Evolutionary conservation across 2,329 filamentous ascomycete genomes (phyloP), one percentile per base, ranked within the genome.

Genomic region (Colletotrichum cordylinicola): DNA sequence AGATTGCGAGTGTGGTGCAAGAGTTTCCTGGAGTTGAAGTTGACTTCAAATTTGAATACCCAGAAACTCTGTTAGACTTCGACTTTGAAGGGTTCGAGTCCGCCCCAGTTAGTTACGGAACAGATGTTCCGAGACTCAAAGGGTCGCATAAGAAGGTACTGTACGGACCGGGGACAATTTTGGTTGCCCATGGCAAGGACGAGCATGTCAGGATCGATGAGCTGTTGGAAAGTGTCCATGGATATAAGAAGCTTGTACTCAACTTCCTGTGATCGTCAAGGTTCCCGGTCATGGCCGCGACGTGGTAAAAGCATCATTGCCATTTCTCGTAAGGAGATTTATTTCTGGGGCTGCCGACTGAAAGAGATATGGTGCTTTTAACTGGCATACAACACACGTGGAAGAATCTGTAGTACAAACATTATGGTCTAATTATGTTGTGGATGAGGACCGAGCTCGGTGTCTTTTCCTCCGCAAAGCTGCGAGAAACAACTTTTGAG

Each of bases 101-200:
- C 0, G 76, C 68, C 31, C 33, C 78, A 10, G 78, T 79, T 3
- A 76, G 77, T 2, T 79, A 75, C 35, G 78, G 78, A 8, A 79
- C 78, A 13, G 78, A 79, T 43, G 52, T 77, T 31, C 78, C 37
- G n/a, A 77, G 77, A 2, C 69, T 79, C 9, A 72, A 75, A 7
- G 78, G 78, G 29, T 31, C 8, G 9, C 78, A 79, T 27, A 78
- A 77, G 43, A 76, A 76, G 29, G 77, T 76, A 39, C 68, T 79
- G 4, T 79, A 79, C n/a, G 78, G 78, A 15, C 78, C 78, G 7
- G 78, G 78, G 2, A 77, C 78, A 24, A 78, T 79, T 64, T 33
- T 79, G 31, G 70, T 78, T 52, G 78, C 78, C 13, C 78, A 79
- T 58, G 58, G 58, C 12, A 61, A 61, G 18, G 58, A 61, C 10